Conservation (phyloP, 2,329 filamentous ascomycete species). For the Fusarium pininemorale region DNA sequence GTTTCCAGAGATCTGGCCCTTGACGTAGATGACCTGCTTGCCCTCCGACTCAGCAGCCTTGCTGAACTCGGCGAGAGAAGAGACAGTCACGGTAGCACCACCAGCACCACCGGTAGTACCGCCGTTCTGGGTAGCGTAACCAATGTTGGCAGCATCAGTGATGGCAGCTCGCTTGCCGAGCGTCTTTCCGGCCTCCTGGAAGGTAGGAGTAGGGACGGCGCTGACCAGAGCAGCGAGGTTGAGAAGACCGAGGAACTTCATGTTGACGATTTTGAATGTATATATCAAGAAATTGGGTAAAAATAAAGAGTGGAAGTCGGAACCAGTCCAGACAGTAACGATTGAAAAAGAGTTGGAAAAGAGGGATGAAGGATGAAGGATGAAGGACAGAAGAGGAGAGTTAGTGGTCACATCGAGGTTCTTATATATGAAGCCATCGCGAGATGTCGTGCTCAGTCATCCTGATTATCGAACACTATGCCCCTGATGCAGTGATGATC, state of each 20-base stretch:
- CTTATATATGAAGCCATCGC: constrained; percentile 36
- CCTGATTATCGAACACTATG: constrained; percentile 7
- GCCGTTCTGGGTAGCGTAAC: constrained; percentile 48
- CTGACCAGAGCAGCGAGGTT: constrained; percentile 44
- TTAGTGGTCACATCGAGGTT: not conserved
- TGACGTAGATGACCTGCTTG: constrained; percentile 53
- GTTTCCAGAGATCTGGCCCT: constrained; percentile 52
- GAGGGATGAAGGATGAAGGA: constrained; percentile 24
- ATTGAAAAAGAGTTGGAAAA: constrained; percentile 30
- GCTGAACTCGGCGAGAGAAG: constrained; percentile 56
- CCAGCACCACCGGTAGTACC: constrained; percentile 62
- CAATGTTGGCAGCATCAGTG: constrained; percentile 49
- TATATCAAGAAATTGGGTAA: not conserved
- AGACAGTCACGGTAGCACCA: constrained; percentile 57
- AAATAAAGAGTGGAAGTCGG: constrained; percentile 30
- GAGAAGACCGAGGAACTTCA: constrained; percentile 48
- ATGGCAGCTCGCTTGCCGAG: constrained; percentile 49
- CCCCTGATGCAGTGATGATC: constrained; percentile 4
- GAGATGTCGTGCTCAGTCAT: not conserved
- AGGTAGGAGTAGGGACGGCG: constrained; percentile 46
- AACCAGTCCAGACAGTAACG: constrained; percentile 33
- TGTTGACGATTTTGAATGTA: constrained; percentile 25
- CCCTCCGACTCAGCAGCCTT: constrained; percentile 56
- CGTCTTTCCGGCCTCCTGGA: constrained; percentile 39
- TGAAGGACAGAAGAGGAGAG: not conserved